Evolutionary conservation across 164 flowering plant species (phyloP), one percentile per base, ranked within the genome.

Genomic region (Stephania yunnanensis): DNA sequence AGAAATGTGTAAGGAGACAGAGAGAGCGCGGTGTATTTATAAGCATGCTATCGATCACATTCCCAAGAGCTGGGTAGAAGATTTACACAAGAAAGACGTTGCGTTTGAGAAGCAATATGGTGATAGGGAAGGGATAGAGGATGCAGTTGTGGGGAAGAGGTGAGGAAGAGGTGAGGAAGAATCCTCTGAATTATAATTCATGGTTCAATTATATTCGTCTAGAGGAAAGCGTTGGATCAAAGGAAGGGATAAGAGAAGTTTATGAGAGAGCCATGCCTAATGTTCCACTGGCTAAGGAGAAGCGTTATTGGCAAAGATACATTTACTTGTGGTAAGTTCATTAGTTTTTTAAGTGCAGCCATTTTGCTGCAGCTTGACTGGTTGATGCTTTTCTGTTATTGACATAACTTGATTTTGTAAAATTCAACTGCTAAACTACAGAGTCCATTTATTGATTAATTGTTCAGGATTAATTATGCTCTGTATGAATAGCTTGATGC

Each of bases 51-150:
- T 95, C 9, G 97, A 95, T 80, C 96, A 88, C 75, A 91, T 95
- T 48, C 98, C 99, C 0, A 95, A 95, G 71, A 96, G 93, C 12
- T 81, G 97, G 22, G 97, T 97, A 0, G 97, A 95, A 81, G 97
- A 91, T 42, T 74, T 95, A 71, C 91, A 92, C 76, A 85, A 82
- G 81, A 92, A 90, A 87, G 93, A 90, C 84, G 91, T 95, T 30
- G 95, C 93, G 0, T 95, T 95, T 73, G 99, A 95, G 88, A 95
- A 95, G 81, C 98, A 91, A 75, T 91, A 85, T 79, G 99, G 99
- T 0, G 96, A 93, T 77, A 85, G 76, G 80, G 97, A 95, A 30
- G 97, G 98, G 25, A 95, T 95, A 53, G 99, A 95, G 82, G 97
- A 93, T 86, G 97, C 95, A 0, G 88, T 95, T 68, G 95, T 92